phyloP scores from a whole-genome alignment of 164 flowering plant genomes.

The Dillenia suffruticosa region DNA sequence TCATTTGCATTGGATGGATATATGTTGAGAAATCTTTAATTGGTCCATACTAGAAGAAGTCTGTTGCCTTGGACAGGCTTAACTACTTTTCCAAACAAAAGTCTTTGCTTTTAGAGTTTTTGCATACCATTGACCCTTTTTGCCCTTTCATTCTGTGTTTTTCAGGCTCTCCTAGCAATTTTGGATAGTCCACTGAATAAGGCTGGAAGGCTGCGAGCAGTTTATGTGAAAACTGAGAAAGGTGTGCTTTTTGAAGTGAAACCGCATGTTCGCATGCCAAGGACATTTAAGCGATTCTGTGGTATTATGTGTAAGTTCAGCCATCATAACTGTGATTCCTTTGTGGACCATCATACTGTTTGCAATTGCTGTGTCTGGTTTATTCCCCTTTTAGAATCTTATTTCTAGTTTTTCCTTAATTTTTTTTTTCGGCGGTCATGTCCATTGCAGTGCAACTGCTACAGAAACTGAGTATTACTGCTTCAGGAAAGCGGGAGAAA shows the following conservation, averaged over 20 bases:
- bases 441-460: slow-evolving; percentile 71
- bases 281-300: slow-evolving; percentile 78
- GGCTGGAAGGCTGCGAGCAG: slow-evolving; percentile 67
- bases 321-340: too few species aligned
- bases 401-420: neutral
- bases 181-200: slow-evolving; percentile 83
- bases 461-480: slow-evolving; percentile 67
- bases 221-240: slow-evolving; percentile 83
- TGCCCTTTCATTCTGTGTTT: neutral
- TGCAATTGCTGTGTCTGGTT: neutral
- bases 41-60: too few species aligned
- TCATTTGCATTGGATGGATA: too few species aligned
- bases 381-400: neutral
- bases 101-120: too few species aligned
- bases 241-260: slow-evolving; percentile 91
- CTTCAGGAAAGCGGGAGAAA: slow-evolving; percentile 70
- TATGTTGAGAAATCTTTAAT: too few species aligned
- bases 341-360: too few species aligned
- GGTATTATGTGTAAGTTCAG: slow-evolving; percentile 85
- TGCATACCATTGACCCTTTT: too few species aligned
- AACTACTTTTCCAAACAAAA: too few species aligned
- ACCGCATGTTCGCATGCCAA: slow-evolving; percentile 88
- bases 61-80: too few species aligned
- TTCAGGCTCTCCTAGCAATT: slow-evolving; percentile 75
- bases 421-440: too few species aligned